Base-by-base conservation (phyloP, 2,329 filamentous ascomycete genomes). In the Niveomyces coronatus region DNA sequence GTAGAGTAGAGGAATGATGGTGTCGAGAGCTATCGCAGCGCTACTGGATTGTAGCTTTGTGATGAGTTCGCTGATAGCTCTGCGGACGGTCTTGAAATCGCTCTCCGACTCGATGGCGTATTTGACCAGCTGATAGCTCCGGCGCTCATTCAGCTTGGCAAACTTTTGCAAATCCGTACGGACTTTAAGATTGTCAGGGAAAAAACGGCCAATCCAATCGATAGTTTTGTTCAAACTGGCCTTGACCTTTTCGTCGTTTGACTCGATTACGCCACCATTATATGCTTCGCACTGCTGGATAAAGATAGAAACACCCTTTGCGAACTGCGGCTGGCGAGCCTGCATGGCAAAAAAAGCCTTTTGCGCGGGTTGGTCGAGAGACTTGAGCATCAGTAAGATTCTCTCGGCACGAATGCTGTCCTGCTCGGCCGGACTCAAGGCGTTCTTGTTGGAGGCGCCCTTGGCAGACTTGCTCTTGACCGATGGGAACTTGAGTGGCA, bases 271-370 rank as follows among this genome's bases (percentile, higher is more conserved):
- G 20, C 88, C 88, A 17, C 86, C 87, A 51, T 96, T 95, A 61
- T 84, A 93, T 11, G 82, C 74, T 54, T 95, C 88, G 52, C 87
- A 95, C n/a, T 79, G 69, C 47, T 82, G 77, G 33, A 98, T 64
- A 49, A 89, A 86, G n/a, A 77, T 69, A 27, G 77, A 72, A 43
- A 95, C 67, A 27, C 82, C 82, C 43, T 77, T 78, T 20, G 83
- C 79, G 50, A 85, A 79, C 34, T 77, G 73, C 3, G 79, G 73
- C 54, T 94, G 88, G 31, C 85, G 79, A 20, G 73, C 74, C 56
- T 94, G 85, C 57, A 93, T 76, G 13, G 82, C 80, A 52, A 94
- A 91, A 58, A 96, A 94, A 0, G 91, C 89, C 47, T 78, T 83
- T 55, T 85, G 88, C 1, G 88, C 82, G 45, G 76, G 79, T 3